Conservation (phyloP, 495 filamentous ascomycete genomes). For the Oleoguttula mirabilis region DNA sequence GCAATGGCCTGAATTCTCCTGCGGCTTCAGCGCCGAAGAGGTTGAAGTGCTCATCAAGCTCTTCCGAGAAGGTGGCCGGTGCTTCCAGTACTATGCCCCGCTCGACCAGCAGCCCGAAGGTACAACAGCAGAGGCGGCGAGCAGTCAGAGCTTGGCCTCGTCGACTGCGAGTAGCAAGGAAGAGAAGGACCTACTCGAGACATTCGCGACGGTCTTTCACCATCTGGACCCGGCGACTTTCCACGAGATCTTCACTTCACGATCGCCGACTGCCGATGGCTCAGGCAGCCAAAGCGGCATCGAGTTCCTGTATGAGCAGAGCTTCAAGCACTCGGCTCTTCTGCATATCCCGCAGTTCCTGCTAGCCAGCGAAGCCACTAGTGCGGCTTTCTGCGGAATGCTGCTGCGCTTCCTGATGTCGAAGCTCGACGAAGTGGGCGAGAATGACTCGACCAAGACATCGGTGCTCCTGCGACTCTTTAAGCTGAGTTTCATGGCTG, state of each 20-base stretch:
- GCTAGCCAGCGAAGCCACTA: conserved; percentile 92
- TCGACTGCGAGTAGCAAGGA: conserved; percentile 85
- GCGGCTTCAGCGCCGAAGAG: conserved; percentile 94
- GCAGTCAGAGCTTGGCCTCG: conserved; percentile 34
- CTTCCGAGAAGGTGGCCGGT: conserved; percentile 88
- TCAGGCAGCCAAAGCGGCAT: conserved; percentile 65
- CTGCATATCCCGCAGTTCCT: conserved; percentile 97
- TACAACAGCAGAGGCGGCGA: conserved; percentile 71
- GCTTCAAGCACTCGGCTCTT: conserved; percentile 89
- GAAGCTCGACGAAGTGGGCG: conserved; percentile 86
- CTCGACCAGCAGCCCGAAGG: conserved; percentile 65
- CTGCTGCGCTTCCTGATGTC: conserved; percentile 94
- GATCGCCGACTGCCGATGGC: not conserved
- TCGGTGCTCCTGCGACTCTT: conserved; percentile 89
- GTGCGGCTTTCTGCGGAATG: conserved; percentile 95
- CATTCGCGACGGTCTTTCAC: conserved; percentile 95
- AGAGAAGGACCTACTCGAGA: conserved; percentile 95
- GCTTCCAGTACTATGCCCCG: conserved; percentile 90
- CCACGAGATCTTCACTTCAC: conserved; percentile 71
- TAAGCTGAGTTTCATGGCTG: conserved; percentile 98
- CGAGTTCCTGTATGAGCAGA: conserved; percentile 89
- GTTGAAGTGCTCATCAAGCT: conserved; percentile 93
- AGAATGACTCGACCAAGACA: conserved; percentile 75
- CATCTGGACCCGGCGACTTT: conserved; percentile 97
- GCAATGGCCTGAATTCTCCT: conserved; percentile 92